Evolutionary conservation across 1,284 basidiomycete species (phyloP).

Genomic region (Coriolopsis trogii): DNA sequence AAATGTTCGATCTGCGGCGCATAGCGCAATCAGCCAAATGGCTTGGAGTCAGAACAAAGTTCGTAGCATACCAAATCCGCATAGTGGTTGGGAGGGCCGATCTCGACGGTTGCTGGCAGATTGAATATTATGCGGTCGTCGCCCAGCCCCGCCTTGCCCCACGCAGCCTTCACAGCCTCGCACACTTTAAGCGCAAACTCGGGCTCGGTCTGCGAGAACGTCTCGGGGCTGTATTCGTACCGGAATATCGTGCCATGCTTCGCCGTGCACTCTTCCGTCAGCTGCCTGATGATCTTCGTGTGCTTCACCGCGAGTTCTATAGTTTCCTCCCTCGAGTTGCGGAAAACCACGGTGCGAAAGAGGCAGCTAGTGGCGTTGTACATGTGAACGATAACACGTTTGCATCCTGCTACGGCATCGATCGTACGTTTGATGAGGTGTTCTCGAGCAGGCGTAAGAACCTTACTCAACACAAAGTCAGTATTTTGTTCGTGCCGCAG

Average conservation of each 20-base stretch:
- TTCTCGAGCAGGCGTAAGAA: slow-evolving; percentile 92
- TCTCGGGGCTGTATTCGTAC: slow-evolving; percentile 99
- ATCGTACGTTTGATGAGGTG: slow-evolving; percentile 94
- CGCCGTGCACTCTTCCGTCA: slow-evolving; percentile 83
- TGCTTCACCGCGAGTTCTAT: slow-evolving; percentile 87
- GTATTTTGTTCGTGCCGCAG: slow-evolving; percentile 15
- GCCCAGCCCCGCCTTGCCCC: slow-evolving; percentile 80
- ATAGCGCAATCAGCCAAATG: background rate
- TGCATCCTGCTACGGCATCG: slow-evolving; percentile 88
- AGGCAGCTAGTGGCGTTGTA: slow-evolving; percentile 97
- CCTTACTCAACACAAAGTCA: slow-evolving; percentile 55
- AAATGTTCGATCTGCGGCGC: slow-evolving; percentile 88
- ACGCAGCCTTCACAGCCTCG: slow-evolving; percentile 90
- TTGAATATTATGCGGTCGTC: slow-evolving; percentile 96
- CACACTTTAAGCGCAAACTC: slow-evolving; percentile 95
- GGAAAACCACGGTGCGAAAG: slow-evolving; percentile 96
- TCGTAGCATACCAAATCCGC: slow-evolving; percentile 80
- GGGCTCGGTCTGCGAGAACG: slow-evolving; percentile 97
- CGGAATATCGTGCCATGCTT: slow-evolving; percentile 89
- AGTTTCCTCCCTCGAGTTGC: slow-evolving; percentile 90
- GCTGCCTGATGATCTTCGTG: slow-evolving; percentile 83
- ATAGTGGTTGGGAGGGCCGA: slow-evolving; percentile 96
- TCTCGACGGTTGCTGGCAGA: slow-evolving; percentile 96
- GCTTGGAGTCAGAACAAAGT: background rate
- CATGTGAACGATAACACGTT: slow-evolving; percentile 97